These are phyloP conservation scores for Fonticula alba DNA, from an alignment of 78 protist genomes.

Conservation along the genomic window DNA sequence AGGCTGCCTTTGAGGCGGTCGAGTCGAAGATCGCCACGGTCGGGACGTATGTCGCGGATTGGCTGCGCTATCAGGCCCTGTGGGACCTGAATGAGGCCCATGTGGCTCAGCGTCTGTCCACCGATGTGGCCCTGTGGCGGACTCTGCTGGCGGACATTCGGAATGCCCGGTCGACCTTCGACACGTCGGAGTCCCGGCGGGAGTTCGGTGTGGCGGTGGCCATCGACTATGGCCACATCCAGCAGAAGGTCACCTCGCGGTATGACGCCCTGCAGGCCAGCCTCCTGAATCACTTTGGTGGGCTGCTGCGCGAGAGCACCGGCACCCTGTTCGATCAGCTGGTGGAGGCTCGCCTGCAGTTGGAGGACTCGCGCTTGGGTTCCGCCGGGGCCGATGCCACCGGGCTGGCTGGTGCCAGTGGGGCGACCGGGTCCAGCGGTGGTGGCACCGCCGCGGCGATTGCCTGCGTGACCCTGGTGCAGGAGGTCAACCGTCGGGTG, in stretches of 20 bases:
- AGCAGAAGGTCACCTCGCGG: slow-evolving; percentile 56
- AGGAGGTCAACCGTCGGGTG: slow-evolving; percentile 33
- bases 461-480: too few species aligned
- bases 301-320: slow-evolving; percentile 25
- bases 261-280: slow-evolving; percentile 74
- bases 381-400: not conserved
- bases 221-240: slow-evolving; percentile 64
- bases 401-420: too few species aligned
- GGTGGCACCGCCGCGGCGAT: too few species aligned
- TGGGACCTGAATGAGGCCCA: slow-evolving; percentile 68
- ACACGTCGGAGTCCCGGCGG: slow-evolving; percentile 31
- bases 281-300: slow-evolving; percentile 40
- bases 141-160: slow-evolving; percentile 11
- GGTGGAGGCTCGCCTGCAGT: too few species aligned
- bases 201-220: slow-evolving; percentile 49
- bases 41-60: slow-evolving; percentile 30
- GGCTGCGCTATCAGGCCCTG: slow-evolving; percentile 84
- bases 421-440: too few species aligned
- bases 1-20: slow-evolving; percentile 31
- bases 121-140: slow-evolving; percentile 55
- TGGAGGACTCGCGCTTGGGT: not conserved
- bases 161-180: slow-evolving; percentile 54
- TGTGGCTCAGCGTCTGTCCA: slow-evolving; percentile 43
- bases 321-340: slow-evolving; percentile 12
- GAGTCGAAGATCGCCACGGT: slow-evolving; percentile 26